phyloP scores from a whole-genome alignment of 106 monocot genomes.

The Gastrodia elata region DNA sequence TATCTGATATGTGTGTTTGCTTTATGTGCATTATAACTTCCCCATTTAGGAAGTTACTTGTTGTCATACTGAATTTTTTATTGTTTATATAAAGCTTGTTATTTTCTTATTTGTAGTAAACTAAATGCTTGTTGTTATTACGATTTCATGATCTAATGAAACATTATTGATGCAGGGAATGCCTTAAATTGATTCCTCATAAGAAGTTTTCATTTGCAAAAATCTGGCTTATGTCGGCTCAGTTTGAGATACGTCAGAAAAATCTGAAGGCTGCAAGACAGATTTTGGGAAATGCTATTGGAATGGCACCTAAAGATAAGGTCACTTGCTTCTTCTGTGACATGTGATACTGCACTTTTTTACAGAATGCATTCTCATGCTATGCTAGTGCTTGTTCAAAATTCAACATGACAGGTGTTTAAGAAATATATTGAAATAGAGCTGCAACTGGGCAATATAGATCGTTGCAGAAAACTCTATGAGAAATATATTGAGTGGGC shows the following conservation, averaged over 20 bases:
- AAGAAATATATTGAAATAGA: slow-evolving; percentile 94
- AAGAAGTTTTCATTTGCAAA: slow-evolving; percentile 97
- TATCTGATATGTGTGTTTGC: neutral
- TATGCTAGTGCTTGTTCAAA: neutral
- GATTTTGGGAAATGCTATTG: slow-evolving; percentile 87
- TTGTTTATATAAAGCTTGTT: neutral
- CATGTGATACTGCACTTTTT: neutral
- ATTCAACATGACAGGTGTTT: slow-evolving; percentile 40
- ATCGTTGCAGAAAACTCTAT: slow-evolving; percentile 68
- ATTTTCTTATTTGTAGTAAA: neutral
- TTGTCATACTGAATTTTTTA: neutral
- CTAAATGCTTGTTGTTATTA: neutral
- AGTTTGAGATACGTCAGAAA: slow-evolving; percentile 88
- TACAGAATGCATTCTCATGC: neutral
- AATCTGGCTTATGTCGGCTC: slow-evolving; percentile 88
- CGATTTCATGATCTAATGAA: neutral
- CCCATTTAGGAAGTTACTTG: neutral
- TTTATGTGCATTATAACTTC: neutral
- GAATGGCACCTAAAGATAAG: slow-evolving; percentile 94
- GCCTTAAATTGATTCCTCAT: slow-evolving; percentile 86
- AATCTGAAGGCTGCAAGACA: slow-evolving; percentile 63
- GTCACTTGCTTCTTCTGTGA: slow-evolving; percentile 16
- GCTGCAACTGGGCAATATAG: slow-evolving; percentile 73
- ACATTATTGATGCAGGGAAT: slow-evolving; percentile 35
- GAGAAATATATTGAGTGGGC: slow-evolving; percentile 94